Conservation (phyloP, 2,329 filamentous ascomycete genomes). For the Diaporthe sp. region DNA sequence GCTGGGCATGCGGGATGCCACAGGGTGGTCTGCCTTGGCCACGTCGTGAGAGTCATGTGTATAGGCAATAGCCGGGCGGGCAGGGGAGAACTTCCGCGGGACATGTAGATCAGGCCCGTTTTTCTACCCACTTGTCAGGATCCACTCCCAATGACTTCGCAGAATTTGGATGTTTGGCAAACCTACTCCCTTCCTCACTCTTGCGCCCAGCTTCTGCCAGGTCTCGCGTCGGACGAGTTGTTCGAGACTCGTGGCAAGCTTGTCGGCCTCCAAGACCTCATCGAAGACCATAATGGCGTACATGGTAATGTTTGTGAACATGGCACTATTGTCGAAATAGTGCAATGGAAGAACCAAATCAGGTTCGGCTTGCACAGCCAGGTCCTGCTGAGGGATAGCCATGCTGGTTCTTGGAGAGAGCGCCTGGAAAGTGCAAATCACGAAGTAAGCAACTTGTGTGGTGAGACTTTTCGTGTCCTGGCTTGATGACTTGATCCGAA, state of each 20-base stretch:
- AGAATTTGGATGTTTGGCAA: background rate
- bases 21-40: constrained; percentile 50
- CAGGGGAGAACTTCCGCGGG: constrained; percentile 47
- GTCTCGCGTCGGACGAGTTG: constrained; percentile 43
- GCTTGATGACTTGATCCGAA: background rate
- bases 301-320: constrained; percentile 44
- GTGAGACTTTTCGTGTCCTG: background rate
- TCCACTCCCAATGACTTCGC: background rate
- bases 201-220: constrained; percentile 46
- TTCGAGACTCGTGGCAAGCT: constrained; percentile 44
- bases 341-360: constrained; percentile 43
- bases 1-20: constrained; percentile 50
- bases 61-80: constrained; percentile 53
- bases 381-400: background rate
- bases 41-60: constrained; percentile 50
- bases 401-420: background rate
- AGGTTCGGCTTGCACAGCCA: background rate
- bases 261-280: constrained; percentile 45
- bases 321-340: constrained; percentile 45
- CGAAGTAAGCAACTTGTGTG: too few relatives aligned
- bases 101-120: constrained; percentile 18
- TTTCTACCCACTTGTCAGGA: background rate
- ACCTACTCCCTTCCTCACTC: constrained; percentile 39
- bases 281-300: constrained; percentile 44
- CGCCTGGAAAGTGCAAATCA: background rate